These are phyloP conservation scores for Xylariaceae sp. DNA, from an alignment of 2,329 filamentous ascomycete genomes.

Conservation along the genomic window DNA sequence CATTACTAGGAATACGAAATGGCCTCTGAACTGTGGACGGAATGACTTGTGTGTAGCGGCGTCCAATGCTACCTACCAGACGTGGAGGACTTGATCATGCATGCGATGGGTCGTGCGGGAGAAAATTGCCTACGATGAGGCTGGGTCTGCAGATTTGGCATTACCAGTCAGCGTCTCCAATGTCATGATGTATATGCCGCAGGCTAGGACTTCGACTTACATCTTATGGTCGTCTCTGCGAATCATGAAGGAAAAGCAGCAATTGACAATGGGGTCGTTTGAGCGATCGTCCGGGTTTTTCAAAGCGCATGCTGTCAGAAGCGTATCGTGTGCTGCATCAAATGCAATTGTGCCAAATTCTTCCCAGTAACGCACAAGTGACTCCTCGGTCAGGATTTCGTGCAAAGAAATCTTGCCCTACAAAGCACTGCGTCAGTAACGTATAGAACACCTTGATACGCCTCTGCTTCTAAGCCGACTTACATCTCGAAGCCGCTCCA, in stretches of 20 bases:
- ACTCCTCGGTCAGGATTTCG: conserved; percentile 92
- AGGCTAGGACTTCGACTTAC: conserved; percentile 53
- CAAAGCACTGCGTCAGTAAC: not conserved
- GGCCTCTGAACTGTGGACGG: too few species aligned
- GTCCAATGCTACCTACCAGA: conserved; percentile 6
- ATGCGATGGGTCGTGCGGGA: conserved; percentile 70
- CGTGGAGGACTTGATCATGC: conserved; percentile 21
- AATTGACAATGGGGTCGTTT: conserved; percentile 72
- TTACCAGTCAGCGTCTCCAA: conserved; percentile 27
- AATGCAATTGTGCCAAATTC: conserved; percentile 98
- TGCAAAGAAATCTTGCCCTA: conserved; percentile 93
- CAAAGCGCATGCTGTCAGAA: conserved; percentile 87
- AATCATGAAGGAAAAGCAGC: conserved; percentile 97
- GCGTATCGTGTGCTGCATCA: conserved; percentile 87
- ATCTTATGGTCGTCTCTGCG: conserved; percentile 92
- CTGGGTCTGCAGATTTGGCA: conserved; percentile 60
- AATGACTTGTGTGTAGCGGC: not conserved
- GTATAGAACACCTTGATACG: not conserved
- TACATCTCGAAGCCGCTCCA: conserved; percentile 87
- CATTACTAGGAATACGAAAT: too few species aligned
- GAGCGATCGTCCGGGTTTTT: conserved; percentile 73
- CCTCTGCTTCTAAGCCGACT: conserved; percentile 32
- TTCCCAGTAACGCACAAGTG: conserved; percentile 96
- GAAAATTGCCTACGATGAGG: conserved; percentile 93
- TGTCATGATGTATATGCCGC: conserved; percentile 1